A percentile compares a stretch with the other conserved stretches of the same genome.
These are phyloP conservation scores for Citrus sp. DNA, from an alignment of 345 rosid species.

Conservation along the genomic window DNA sequence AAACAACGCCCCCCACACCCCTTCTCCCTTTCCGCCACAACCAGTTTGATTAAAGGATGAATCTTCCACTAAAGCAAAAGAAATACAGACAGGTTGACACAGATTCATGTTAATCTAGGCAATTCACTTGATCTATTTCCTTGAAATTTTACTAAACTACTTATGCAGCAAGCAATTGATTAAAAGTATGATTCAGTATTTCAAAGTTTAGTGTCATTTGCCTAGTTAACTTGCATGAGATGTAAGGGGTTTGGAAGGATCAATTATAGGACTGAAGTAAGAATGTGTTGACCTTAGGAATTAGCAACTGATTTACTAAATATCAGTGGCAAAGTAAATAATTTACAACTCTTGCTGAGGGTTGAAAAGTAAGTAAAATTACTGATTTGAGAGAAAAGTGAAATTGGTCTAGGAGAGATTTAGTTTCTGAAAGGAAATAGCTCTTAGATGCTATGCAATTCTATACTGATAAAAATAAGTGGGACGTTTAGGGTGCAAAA, in stretches of 20 bases:
- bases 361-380: background rate
- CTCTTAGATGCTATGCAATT: background rate
- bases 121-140: background rate
- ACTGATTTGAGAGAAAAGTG: background rate
- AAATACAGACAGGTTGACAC: background rate
- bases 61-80: conserved; percentile 1
- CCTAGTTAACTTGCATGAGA: background rate
- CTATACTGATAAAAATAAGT: background rate
- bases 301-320: background rate
- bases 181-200: background rate
- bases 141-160: background rate
- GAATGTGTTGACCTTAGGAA: background rate
- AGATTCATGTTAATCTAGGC: background rate
- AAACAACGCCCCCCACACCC: too few relatives aligned
- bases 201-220: background rate
- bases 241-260: background rate
- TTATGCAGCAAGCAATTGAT: background rate
- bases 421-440: background rate
- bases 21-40: too few relatives aligned
- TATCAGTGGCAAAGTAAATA: background rate
- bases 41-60: background rate
- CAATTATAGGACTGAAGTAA: background rate
- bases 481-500: background rate
- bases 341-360: background rate
- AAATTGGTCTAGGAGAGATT: background rate